A percentile compares a stretch with the other conserved stretches of the same genome.
These are phyloP conservation scores for Microcera coccophila DNA, from an alignment of 2,329 filamentous ascomycete species.

Conservation along the genomic window DNA sequence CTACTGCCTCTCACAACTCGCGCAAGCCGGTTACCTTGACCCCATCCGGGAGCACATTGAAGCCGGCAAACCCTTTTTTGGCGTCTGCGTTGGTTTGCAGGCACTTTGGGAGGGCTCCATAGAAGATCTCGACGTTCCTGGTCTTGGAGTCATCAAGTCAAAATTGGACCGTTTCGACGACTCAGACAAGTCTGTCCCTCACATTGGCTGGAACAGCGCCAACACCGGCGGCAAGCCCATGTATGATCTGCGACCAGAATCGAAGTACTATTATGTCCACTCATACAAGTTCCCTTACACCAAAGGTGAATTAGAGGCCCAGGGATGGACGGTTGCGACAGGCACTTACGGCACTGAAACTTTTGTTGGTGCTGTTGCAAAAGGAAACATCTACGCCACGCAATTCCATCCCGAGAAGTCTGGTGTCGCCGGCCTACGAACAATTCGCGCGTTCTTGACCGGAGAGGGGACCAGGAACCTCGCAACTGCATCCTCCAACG, in stretches of 20 bases:
- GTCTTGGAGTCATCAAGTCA: conserved; percentile 71
- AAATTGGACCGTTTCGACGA: conserved; percentile 73
- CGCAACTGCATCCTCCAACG: conserved; percentile 15
- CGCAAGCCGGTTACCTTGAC: conserved; percentile 75
- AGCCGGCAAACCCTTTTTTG: conserved; percentile 95
- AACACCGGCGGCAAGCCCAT: conserved; percentile 57
- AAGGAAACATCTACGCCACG: conserved; percentile 80
- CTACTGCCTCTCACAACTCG: conserved; percentile 84
- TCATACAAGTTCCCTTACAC: conserved; percentile 81
- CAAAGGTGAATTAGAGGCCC: conserved; percentile 67
- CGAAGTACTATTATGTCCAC: conserved; percentile 99
- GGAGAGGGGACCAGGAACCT: conserved; percentile 59
- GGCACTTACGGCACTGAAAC: conserved; percentile 82
- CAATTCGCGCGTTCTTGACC: conserved; percentile 82
- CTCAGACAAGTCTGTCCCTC: conserved; percentile 81
- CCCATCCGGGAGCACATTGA: conserved; percentile 79
- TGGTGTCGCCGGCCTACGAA: conserved; percentile 79
- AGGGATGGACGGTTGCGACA: conserved; percentile 90
- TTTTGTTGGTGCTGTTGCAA: conserved; percentile 86
- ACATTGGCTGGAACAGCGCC: conserved; percentile 98
- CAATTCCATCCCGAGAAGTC: conserved; percentile 99
- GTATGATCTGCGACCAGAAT: conserved; percentile 73
- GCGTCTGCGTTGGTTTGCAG: conserved; percentile 92
- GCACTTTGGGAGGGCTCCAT: conserved; percentile 82
- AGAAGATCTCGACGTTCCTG: conserved; percentile 68